Conservation (phyloP, 2,329 filamentous ascomycete genomes). For the Xylaria sp. region DNA sequence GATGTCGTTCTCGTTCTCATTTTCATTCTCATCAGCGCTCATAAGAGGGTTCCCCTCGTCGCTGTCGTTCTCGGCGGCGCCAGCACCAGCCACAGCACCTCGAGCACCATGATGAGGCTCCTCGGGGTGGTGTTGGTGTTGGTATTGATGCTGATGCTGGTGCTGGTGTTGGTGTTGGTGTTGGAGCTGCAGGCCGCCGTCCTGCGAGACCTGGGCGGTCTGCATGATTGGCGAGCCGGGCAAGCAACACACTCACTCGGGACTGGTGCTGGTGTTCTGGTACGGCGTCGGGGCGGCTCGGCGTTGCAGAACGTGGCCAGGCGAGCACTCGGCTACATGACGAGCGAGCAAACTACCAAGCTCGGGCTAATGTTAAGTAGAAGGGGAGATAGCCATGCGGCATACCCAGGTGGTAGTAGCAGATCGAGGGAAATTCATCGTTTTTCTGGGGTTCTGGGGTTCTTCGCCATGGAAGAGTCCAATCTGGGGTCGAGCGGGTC, state of each 20-base stretch:
- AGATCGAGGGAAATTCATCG: constrained; percentile 8
- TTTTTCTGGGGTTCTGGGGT: constrained; percentile 14
- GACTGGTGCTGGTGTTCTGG: background rate
- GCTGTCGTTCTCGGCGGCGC: constrained; percentile 47
- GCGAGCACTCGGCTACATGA: constrained; percentile 36
- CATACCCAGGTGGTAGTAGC: background rate
- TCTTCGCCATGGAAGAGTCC: background rate
- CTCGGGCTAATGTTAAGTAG: constrained; percentile 56
- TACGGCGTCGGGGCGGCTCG: constrained; percentile 10
- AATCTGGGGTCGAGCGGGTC: constrained; percentile 20
- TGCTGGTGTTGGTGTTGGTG: constrained; percentile 8
- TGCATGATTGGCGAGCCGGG: constrained; percentile 28
- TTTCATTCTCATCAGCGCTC: constrained; percentile 50
- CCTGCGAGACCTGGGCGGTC: constrained; percentile 34
- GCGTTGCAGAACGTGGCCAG: constrained; percentile 5
- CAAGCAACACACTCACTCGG: background rate
- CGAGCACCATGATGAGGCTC: constrained; percentile 34
- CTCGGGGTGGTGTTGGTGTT: constrained; percentile 14
- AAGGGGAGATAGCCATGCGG: constrained; percentile 26
- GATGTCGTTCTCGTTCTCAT: constrained; percentile 3
- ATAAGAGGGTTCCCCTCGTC: constrained; percentile 51
- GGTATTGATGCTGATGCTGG: constrained; percentile 1
- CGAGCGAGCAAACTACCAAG: constrained; percentile 33
- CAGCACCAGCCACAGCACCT: constrained; percentile 16
- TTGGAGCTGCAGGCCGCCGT: constrained; percentile 26